These are phyloP conservation scores for Penicillium paxilli DNA, from an alignment of 495 filamentous ascomycete genomes.

Conservation along the genomic window DNA sequence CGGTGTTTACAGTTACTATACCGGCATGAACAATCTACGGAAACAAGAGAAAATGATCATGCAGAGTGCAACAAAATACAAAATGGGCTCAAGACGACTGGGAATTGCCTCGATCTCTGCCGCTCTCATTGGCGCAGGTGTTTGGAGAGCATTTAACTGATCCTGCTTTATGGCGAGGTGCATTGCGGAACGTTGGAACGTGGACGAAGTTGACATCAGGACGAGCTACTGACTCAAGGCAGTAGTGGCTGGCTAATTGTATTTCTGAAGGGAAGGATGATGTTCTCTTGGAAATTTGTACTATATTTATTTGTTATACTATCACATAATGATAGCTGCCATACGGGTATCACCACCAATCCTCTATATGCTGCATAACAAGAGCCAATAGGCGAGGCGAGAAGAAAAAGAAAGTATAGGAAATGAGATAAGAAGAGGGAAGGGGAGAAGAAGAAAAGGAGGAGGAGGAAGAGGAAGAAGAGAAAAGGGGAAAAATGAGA, in stretches of 20 bases:
- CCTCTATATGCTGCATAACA: constrained; percentile 42
- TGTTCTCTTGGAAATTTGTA: constrained; percentile 10
- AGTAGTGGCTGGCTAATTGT: not conserved
- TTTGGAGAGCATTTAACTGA: constrained; percentile 59
- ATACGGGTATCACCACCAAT: constrained; percentile 44
- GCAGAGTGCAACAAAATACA: constrained; percentile 69
- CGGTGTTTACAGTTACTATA: constrained; percentile 81
- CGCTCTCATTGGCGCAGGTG: constrained; percentile 66
- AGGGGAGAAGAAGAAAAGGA: constrained; percentile 7
- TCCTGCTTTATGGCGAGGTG: constrained; percentile 7
- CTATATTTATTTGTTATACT: constrained; percentile 29
- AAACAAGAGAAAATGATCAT: constrained; percentile 68
- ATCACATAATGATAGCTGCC: constrained; percentile 33
- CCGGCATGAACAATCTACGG: constrained; percentile 73
- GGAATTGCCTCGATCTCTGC: constrained; percentile 73
- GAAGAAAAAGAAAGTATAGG: constrained; percentile 17
- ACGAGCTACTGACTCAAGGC: not conserved
- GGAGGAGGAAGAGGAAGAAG: constrained; percentile 1
- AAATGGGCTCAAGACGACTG: constrained; percentile 68
- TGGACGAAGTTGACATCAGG: not conserved
- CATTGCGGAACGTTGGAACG: too few relatives aligned
- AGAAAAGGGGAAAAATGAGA: not conserved
- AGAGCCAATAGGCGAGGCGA: constrained; percentile 5
- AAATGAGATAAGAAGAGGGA: not conserved
- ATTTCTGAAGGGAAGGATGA: not conserved